Conservation (phyloP, 2,329 filamentous ascomycete genomes). For the Apiospora pterosperma region DNA sequence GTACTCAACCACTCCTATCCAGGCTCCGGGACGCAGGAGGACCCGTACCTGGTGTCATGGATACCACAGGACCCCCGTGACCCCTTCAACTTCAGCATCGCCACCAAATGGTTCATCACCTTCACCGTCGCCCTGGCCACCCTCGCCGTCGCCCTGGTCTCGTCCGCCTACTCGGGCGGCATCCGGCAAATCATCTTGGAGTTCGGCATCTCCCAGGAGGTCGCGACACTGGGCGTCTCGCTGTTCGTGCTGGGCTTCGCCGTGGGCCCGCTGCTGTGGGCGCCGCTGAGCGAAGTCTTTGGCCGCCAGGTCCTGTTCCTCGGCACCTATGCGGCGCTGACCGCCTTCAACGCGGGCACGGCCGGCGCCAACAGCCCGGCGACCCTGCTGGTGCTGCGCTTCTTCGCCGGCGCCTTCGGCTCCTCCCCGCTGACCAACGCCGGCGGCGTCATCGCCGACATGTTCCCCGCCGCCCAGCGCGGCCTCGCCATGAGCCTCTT, state of each 20-base stretch:
- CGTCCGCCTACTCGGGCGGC: conserved; percentile 61
- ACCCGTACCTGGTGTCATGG: conserved; percentile 65
- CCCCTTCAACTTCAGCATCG: conserved; percentile 54
- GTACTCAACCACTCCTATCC: conserved; percentile 51
- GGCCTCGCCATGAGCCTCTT: conserved; percentile 59
- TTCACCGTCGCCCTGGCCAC: conserved; percentile 59
- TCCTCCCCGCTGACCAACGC: conserved; percentile 50
- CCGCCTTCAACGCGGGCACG: conserved; percentile 52
- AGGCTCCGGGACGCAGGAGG: conserved; percentile 60
- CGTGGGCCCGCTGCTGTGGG: conserved; percentile 53
- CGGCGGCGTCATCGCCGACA: conserved; percentile 51
- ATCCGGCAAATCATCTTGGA: conserved; percentile 46
- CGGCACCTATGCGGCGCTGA: conserved; percentile 46
- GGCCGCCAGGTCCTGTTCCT: conserved; percentile 51
- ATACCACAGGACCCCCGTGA: conserved; percentile 64
- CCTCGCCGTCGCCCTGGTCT: conserved; percentile 64
- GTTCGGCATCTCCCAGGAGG: conserved; percentile 46
- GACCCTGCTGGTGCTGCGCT: conserved; percentile 58
- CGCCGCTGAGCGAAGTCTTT: conserved; percentile 55
- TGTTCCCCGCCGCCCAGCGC: conserved; percentile 43
- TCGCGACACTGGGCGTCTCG: conserved; percentile 46
- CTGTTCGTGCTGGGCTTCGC: conserved; percentile 52
- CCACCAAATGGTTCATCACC: conserved; percentile 62
- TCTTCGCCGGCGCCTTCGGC: conserved; percentile 53
- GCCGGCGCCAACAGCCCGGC: conserved; percentile 47